Evolutionary conservation across 2,329 filamentous ascomycete genomes (phyloP), one percentile per base, ranked within the genome.

Genomic region (Cercospora sojina): DNA sequence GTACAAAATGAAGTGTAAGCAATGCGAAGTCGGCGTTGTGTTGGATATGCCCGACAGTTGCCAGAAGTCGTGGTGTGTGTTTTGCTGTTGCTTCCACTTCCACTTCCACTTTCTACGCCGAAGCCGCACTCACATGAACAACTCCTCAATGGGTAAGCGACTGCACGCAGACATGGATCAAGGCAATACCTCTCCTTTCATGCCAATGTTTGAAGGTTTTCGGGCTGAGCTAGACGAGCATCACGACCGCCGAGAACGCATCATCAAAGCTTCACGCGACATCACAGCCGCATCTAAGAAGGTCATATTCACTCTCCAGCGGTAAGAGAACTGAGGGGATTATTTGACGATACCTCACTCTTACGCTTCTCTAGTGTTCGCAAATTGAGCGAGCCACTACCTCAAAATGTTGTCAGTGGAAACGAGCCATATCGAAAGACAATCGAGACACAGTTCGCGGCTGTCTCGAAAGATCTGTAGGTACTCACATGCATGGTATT

Each of bases 231-330:
- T 99, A 29, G 95, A 99, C 76, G 88, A 95, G 80, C 94, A 98
- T 77, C 92, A 99, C 79, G 95, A 98, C 79, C 89, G 95, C 16
- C 87, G 93, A 64, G 93, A 97, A 81, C 87, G 90, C 62, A 88
- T 97, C 72, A 91, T 96, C 76, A 99, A 98, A 82, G 90, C 89
- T 2, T 96, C 92, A 8, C 85, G 94, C 69, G 95, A 99, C 78
- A 91, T 99, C 66, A 99, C 95, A 6, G 93, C 92, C 0, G 83
- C 93, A 62, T 97, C 92, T 80, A 99, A 99, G 84, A 99, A 98
- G 82, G 96, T 98, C 66, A 95, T 95, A 72, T 95, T 95, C 78
- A 87, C 91, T 1, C 81, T 95, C n/a, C 91, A 95, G 79, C 87
- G 91, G 90, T 91, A 70, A 38, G 35, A 20, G 23, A 27, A 31